Percentiles rank a stretch among this genome's conserved stretches.
Evolutionary conservation across 139 green algal genomes (phyloP).

Genomic region (Zygnema circumcarinatum): DNA sequence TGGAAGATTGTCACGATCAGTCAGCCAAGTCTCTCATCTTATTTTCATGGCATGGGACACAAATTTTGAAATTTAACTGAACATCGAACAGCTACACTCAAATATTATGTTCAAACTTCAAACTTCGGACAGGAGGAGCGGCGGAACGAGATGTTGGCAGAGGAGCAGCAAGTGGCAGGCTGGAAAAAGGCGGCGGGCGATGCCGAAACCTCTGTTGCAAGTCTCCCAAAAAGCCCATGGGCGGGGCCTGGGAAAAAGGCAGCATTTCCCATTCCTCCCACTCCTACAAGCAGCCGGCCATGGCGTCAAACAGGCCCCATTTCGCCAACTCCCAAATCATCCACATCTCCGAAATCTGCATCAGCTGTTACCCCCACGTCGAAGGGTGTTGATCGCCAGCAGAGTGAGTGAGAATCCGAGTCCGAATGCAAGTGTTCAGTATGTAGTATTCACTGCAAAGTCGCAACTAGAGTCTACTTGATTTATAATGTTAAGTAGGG

Average conservation of each 20-base stretch:
- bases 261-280: neutral
- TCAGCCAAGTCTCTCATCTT: too few species aligned
- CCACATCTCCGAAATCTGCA: neutral
- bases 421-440: too few species aligned
- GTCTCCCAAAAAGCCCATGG: slow-evolving; percentile 1
- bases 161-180: neutral
- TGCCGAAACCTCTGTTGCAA: neutral
- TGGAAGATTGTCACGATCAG: too few species aligned
- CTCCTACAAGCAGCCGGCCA: neutral
- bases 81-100: too few species aligned
- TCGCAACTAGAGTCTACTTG: too few species aligned
- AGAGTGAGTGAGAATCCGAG: too few species aligned
- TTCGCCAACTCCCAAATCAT: neutral
- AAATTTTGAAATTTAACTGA: too few species aligned
- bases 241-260: neutral
- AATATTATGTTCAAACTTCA: too few species aligned
- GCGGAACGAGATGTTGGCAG: neutral
- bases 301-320: neutral
- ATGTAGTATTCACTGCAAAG: too few species aligned
- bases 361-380: neutral
- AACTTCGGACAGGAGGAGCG: neutral
- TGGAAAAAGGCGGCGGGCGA: neutral
- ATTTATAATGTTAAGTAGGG: too few species aligned
- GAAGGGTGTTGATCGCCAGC: neutral
- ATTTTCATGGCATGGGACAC: too few species aligned